Base-by-base conservation (phyloP, 2,329 filamentous ascomycete species). In the Balansia obtecta region DNA sequence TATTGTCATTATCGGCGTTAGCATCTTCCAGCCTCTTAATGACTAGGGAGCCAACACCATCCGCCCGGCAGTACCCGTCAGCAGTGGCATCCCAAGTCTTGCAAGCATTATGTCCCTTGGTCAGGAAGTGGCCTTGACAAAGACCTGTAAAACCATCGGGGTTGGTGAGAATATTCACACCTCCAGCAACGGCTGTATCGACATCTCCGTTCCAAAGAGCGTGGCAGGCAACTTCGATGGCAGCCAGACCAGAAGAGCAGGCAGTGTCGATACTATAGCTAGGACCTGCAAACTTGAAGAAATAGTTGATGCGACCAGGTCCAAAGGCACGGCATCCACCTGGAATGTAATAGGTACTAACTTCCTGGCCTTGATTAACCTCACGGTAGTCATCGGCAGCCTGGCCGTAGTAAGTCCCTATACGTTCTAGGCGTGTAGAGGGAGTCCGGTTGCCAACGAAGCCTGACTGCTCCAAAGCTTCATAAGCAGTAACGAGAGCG, bases 21-120 rank as follows among this genome's bases (percentile, higher is more conserved):
- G 88, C 88, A 65, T 91, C 87, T 49, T 88, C 83, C 2, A 90
- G 78, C 34, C 87, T 76, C 73, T 94, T 94, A 45, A 93, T 70
- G 20, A 93, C 74, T 46, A 93, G 75, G 0, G 83, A 83, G 1
- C 82, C 86, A 53, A 85, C 84, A 16, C 79, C 82, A 58, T 93
- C 87, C 49, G 81, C 86, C 62, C 87, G 82, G 68, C 86, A 91
- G 67, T 93, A 91, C 1, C 87, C 87, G 65, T 90, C 85, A 2
- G 87, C 87, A 40, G 75, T 79, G 55, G 88, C 82, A 64, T 91
- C 86, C 61, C 88, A 93, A 0, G 86, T 88, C 61, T 88, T 86
- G 84, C 65, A 58, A 4, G 48, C 48, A 15, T 45, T 49, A 16
- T 42, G 44, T 4, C 37, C 48, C 10, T 47, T 50, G 11, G 51